Evolutionary conservation across 371 early-diverging fungal genomes (phyloP).

Genomic region (Lichtheimia ramosa): DNA sequence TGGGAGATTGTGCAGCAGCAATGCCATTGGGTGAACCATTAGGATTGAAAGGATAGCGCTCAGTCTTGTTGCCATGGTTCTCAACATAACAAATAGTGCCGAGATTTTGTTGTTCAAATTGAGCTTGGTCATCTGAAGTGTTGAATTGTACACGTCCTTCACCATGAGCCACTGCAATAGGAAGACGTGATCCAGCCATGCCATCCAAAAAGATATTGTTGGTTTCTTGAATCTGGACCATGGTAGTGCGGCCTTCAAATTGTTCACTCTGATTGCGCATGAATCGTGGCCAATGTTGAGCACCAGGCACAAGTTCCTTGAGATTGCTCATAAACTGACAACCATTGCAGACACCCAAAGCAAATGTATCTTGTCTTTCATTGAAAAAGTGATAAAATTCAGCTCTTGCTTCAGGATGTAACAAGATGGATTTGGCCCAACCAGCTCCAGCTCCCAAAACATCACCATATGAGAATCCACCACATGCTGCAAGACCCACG

Average conservation of each 20-base stretch:
- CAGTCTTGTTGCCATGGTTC: constrained; percentile 72
- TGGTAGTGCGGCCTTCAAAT: constrained; percentile 90
- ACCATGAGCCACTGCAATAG: constrained; percentile 96
- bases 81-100: constrained; percentile 80
- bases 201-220: constrained; percentile 78
- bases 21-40: constrained; percentile 91
- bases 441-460: constrained; percentile 96
- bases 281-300: constrained; percentile 88
- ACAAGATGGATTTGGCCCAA: constrained; percentile 91
- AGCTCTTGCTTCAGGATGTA: constrained; percentile 66
- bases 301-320: constrained; percentile 79
- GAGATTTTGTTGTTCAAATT: constrained; percentile 50
- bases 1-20: constrained; percentile 78
- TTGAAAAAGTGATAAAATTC: constrained; percentile 84
- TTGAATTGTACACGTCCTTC: constrained; percentile 91
- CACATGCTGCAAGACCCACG: constrained; percentile 90
- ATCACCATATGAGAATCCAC: constrained; percentile 98
- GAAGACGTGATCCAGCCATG: constrained; percentile 90
- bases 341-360: constrained; percentile 96
- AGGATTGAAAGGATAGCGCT: constrained; percentile 92
- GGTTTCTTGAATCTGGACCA: constrained; percentile 63
- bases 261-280: constrained; percentile 88
- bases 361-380: constrained; percentile 84
- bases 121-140: constrained; percentile 32
- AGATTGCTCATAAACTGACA: constrained; percentile 95